These are phyloP conservation scores for Mycena amicta DNA, from an alignment of 768 basidiomycete genomes.

Conservation along the genomic window DNA sequence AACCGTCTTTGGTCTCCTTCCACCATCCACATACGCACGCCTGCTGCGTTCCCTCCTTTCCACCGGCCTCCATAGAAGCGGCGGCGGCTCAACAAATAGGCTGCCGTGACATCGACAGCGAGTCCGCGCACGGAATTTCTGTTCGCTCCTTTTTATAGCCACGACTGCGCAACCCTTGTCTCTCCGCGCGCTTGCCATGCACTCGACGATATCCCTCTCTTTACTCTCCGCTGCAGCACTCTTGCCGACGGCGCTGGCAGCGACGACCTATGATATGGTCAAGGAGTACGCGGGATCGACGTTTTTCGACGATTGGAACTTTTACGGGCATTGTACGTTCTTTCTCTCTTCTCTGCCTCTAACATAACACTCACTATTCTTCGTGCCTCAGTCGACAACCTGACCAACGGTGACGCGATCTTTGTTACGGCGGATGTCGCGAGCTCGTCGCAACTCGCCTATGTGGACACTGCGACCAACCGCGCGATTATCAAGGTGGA, in stretches of 20 bases:
- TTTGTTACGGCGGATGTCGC: conserved; percentile 54
- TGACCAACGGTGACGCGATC: conserved; percentile 36
- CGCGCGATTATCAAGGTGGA: conserved; percentile 81
- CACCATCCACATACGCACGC: no score
- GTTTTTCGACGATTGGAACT: conserved; percentile 73
- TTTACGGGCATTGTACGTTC: conserved; percentile 56
- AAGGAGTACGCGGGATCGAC: conserved; percentile 59
- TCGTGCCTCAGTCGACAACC: conserved; percentile 69
- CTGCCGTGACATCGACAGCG: no score
- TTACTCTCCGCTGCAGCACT: background rate
- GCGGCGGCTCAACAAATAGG: no score
- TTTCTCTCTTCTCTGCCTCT: background rate
- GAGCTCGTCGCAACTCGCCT: conserved; percentile 54
- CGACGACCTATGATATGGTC: conserved; percentile 51
- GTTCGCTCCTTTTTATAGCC: background rate
- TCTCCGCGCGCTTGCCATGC: background rate
- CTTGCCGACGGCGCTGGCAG: conserved; percentile 18
- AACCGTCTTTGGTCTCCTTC: no score
- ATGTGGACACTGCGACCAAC: conserved; percentile 61
- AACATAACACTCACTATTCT: background rate
- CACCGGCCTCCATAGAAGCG: no score
- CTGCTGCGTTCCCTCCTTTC: no score
- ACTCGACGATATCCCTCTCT: background rate
- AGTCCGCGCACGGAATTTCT: no score
- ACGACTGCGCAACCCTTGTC: background rate